Percentiles rank a stretch among this genome's conserved stretches.
Evolutionary conservation across 805 yeast genomes (phyloP).

Genomic region (Wickerhamiella cacticola): DNA sequence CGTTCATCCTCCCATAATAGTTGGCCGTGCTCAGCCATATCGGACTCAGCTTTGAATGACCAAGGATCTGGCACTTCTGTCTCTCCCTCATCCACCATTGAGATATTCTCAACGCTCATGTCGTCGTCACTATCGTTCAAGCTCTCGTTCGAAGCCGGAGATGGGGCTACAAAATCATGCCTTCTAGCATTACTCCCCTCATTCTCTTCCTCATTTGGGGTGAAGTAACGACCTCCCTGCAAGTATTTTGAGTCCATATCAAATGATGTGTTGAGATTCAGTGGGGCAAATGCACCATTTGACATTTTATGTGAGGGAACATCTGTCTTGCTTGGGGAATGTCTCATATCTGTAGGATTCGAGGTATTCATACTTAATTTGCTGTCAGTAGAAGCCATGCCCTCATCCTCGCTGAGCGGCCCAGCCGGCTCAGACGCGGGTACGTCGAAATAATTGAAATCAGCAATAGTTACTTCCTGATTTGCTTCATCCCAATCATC

Average conservation of each 20-base stretch:
- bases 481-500: slow-evolving; percentile 19
- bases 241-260: slow-evolving; percentile 78
- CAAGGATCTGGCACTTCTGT: slow-evolving; percentile 5
- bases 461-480: slow-evolving; percentile 33
- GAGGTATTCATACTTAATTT: background rate
- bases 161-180: background rate
- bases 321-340: too few species aligned
- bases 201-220: slow-evolving; percentile 17
- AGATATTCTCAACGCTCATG: background rate
- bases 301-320: slow-evolving; percentile 23
- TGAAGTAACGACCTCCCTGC: slow-evolving; percentile 78
- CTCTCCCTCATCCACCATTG: background rate
- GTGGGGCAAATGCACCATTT: slow-evolving; percentile 68
- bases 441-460: slow-evolving; percentile 32
- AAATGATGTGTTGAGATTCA: slow-evolving; percentile 48
- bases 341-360: background rate
- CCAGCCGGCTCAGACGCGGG: slow-evolving; percentile 3
- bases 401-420: too few species aligned
- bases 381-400: too few species aligned
- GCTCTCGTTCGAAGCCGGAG: background rate
- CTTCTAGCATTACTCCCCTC: slow-evolving; percentile 14
- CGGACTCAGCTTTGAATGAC: slow-evolving; percentile 5
- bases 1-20: background rate
- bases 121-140: slow-evolving; percentile 4
- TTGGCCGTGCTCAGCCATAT: background rate